Evolutionary conservation across 2,329 filamentous ascomycete genomes (phyloP).

Genomic region (Epichloe coenophiala): DNA sequence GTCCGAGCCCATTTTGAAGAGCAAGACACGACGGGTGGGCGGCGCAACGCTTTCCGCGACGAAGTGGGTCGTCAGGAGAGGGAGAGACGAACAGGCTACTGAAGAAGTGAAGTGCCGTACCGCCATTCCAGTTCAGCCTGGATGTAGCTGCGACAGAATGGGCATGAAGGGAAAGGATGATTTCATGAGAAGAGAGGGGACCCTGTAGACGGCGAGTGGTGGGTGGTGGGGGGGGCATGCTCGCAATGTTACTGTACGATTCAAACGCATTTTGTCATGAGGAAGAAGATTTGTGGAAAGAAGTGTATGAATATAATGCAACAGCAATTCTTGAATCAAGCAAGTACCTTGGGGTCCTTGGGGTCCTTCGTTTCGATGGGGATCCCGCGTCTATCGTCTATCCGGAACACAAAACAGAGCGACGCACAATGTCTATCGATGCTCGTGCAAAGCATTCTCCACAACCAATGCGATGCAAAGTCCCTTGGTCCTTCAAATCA

Average conservation of each 20-base stretch:
- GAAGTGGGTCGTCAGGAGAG: conserved; percentile 34
- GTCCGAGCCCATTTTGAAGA: conserved; percentile 28
- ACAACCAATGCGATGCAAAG: too few relatives aligned
- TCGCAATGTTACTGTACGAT: background rate
- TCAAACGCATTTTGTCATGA: background rate
- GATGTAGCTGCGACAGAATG: background rate
- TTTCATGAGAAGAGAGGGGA: background rate
- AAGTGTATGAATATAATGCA: too few relatives aligned
- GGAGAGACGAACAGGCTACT: background rate
- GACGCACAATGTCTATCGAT: too few relatives aligned
- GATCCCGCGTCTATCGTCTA: too few relatives aligned
- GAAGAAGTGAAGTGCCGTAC: background rate
- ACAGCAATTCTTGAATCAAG: too few relatives aligned
- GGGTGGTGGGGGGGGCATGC: background rate
- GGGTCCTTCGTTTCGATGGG: too few relatives aligned
- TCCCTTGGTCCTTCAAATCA: too few relatives aligned
- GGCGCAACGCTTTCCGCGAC: conserved; percentile 33
- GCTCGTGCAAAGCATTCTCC: too few relatives aligned
- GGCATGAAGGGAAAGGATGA: background rate
- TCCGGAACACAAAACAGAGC: too few relatives aligned
- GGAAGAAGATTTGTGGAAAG: background rate
- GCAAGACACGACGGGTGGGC: conserved; percentile 18
- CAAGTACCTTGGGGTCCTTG: too few relatives aligned
- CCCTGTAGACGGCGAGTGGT: background rate
- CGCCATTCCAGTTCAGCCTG: background rate